Evolutionary conservation across 2,329 filamentous ascomycete genomes (phyloP).

Genomic region (Pseudopyrenochaeta lycopersici): DNA sequence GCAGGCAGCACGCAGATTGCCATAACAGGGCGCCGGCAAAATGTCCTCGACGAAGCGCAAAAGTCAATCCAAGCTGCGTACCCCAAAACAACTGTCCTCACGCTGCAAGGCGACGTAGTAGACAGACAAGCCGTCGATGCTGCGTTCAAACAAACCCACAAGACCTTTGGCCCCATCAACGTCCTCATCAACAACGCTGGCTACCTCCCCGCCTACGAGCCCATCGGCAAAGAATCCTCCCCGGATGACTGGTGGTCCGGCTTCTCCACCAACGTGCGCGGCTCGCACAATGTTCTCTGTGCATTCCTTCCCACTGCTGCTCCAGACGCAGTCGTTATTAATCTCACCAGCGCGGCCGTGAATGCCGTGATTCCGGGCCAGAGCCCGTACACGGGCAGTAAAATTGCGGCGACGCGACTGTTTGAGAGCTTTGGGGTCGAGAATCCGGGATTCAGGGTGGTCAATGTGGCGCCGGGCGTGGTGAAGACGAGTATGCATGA

Average conservation of each 20-base stretch:
- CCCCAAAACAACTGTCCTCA: slow-evolving; percentile 5
- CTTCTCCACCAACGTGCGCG: slow-evolving; percentile 16
- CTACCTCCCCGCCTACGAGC: neutral
- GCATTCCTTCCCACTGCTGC: slow-evolving; percentile 17
- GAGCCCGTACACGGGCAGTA: slow-evolving; percentile 40
- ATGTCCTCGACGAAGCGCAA: slow-evolving; percentile 41
- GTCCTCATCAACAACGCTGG: slow-evolving; percentile 31
- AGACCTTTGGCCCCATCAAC: slow-evolving; percentile 18
- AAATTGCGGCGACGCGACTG: slow-evolving; percentile 45
- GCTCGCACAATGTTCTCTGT: slow-evolving; percentile 15
- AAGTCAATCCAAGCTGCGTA: slow-evolving; percentile 36
- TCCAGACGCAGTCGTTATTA: slow-evolving; percentile 16
- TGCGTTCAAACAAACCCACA: neutral
- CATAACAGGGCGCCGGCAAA: slow-evolving; percentile 52
- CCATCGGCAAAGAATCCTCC: neutral
- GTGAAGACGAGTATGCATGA: slow-evolving; percentile 47
- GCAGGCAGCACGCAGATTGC: slow-evolving; percentile 55
- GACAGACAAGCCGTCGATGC: slow-evolving; percentile 19
- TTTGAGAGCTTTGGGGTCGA: slow-evolving; percentile 47
- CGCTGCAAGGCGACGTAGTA: slow-evolving; percentile 18
- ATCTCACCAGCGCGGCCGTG: slow-evolving; percentile 14
- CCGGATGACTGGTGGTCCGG: neutral
- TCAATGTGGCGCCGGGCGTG: slow-evolving; percentile 52
- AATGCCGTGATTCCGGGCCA: slow-evolving; percentile 10
- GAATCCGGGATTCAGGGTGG: slow-evolving; percentile 48